Base-by-base conservation (phyloP, 2,329 filamentous ascomycete species). In the Pseudopyricularia javanii region DNA sequence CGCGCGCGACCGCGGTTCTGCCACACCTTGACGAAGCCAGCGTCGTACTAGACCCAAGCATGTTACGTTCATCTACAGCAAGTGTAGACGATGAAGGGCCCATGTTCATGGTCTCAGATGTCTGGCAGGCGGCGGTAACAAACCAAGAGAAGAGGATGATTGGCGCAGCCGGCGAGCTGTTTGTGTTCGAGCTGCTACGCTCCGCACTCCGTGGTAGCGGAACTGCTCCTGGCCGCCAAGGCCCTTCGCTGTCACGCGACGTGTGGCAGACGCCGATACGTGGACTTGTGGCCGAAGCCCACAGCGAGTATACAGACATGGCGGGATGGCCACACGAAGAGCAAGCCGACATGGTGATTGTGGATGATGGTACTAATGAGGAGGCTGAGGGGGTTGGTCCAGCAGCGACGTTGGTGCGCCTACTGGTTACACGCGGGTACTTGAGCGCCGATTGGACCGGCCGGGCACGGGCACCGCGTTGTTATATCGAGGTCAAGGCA, bases 401-500 rank as follows among this genome's bases (percentile, higher is more conserved):
- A 7, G 32, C 32, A 33, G 32, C 32, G 32, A 33, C 32, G 32
- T 12, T 33, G 22, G n/a, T 45, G n/a, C 22, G 40, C n/a, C 15
- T 24, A 7, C 40, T 45, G 22, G n/a, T 45, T 7, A 17, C 40
- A 17, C 22, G 7, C 40, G 22, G 40, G 40, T 45, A 45, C 15
- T 24, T 45, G 37, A 12, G 32, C 12, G 32, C 32, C 32, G 32
- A 33, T 7, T 33, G 32, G 32, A 12, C 32, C 7, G 32, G 32
- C 32, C 32, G 32, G 7, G 12, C 7, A 7, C 32, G 7, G 32
- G 32, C 32, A 3, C 72, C 67, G 1, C 56, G 64, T 32, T 78
- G 75, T 56, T 70, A 68, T 22, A 69, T 79, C 2, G 76, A 79
- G 53, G 75, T 79, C 34, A 79, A 78, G 58, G 67, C 73, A 1